Conservation (phyloP, 129 eudicot species). For the Heracleum sosnowskyi region DNA sequence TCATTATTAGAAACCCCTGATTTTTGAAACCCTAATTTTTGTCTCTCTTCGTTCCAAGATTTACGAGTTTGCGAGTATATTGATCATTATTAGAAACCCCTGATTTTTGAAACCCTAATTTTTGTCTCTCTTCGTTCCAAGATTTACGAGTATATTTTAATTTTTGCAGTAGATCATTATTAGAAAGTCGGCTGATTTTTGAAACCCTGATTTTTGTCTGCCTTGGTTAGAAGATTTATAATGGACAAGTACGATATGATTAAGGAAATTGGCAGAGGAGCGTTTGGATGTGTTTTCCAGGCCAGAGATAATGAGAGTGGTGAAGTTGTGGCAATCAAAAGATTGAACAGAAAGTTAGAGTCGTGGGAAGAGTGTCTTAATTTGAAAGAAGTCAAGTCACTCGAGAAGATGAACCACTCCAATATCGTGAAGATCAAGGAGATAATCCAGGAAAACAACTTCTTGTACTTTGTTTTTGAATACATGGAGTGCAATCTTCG, state of each 20-base stretch:
- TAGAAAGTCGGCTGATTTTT: neutral
- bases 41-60: too few species aligned
- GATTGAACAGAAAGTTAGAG: constrained; percentile 79
- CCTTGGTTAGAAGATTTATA: neutral
- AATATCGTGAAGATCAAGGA: constrained; percentile 95
- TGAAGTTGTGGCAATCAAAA: constrained; percentile 94
- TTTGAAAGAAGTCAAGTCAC: constrained; percentile 97
- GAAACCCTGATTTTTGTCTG: neutral
- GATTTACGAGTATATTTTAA: too few species aligned
- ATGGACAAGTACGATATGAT: constrained; percentile 60
- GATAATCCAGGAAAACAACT: constrained; percentile 80
- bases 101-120: too few species aligned
- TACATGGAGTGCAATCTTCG: constrained; percentile 93
- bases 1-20: too few species aligned
- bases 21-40: too few species aligned
- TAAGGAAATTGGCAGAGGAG: constrained; percentile 91
- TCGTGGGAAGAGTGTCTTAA: constrained; percentile 98
- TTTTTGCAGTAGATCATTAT: neutral
- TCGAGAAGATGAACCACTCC: constrained; percentile 88
- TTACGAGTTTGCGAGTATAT: too few species aligned
- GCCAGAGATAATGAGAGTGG: constrained; percentile 81
- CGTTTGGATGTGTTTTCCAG: constrained; percentile 94
- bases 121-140: too few species aligned
- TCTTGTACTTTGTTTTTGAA: constrained; percentile 87
- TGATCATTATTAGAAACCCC: too few species aligned